phyloP scores from a whole-genome alignment of 306 rosid genomes.

The Potentilla sterilis region DNA sequence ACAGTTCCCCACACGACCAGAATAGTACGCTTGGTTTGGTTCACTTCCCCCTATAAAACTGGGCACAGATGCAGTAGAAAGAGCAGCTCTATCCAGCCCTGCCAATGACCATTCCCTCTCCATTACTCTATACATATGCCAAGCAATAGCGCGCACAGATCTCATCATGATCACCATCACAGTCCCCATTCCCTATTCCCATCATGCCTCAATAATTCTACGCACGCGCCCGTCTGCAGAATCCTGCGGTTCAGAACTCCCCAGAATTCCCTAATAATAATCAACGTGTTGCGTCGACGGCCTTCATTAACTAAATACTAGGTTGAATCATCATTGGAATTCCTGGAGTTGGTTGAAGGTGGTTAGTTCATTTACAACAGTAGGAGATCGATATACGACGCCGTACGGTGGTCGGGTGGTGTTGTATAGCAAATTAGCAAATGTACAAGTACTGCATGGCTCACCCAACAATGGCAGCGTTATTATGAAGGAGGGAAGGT shows the following conservation, averaged over 20 bases:
- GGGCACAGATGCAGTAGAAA: not conserved
- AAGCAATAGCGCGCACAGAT: not conserved
- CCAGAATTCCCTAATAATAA: not conserved
- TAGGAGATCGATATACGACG: not conserved
- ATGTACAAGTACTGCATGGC: not conserved
- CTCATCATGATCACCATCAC: not conserved
- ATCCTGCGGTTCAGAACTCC: not conserved
- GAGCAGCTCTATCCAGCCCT: not conserved
- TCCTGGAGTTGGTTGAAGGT: not conserved
- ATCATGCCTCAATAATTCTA: slow-evolving; percentile 1
- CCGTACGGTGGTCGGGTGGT: too few relatives aligned
- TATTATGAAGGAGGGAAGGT: not conserved
- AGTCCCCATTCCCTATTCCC: not conserved
- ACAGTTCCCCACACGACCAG: slow-evolving; percentile 5
- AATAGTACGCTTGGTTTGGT: not conserved
- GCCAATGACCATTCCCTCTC: not conserved
- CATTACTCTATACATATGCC: not conserved
- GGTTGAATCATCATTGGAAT: not conserved
- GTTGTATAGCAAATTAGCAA: too few relatives aligned
- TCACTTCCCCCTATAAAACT: not conserved
- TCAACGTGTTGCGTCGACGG: not conserved
- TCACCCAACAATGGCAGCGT: not conserved
- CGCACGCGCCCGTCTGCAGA: not conserved
- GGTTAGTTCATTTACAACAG: not conserved
- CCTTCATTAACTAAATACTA: not conserved